Evolutionary conservation across 768 basidiomycete species (phyloP).

Genomic region (Termitomyces sp.): DNA sequence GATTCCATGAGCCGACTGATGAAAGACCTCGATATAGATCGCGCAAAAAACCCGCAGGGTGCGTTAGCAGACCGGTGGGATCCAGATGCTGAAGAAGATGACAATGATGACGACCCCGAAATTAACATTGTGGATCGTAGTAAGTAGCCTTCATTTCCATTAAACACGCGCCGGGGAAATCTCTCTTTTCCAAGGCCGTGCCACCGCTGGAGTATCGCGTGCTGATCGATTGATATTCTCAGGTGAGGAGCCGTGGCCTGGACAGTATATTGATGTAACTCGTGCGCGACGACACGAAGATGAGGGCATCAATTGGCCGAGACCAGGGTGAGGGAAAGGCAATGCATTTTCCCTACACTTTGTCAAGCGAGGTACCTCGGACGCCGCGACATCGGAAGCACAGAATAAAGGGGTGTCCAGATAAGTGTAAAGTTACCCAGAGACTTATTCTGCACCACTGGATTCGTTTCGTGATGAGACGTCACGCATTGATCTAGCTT

Average conservation of each 20-base stretch:
- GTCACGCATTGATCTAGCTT: slow-evolving; percentile 8
- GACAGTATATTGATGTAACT: slow-evolving; percentile 74
- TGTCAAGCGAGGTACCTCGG: neutral
- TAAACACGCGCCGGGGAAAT: neutral
- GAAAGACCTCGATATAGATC: slow-evolving; percentile 77
- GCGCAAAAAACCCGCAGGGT: slow-evolving; percentile 54
- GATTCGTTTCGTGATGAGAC: slow-evolving; percentile 2
- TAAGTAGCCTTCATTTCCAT: slow-evolving; percentile 37
- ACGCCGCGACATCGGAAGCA: neutral
- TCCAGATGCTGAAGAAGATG: slow-evolving; percentile 48
- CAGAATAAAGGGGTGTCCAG: slow-evolving; percentile 1
- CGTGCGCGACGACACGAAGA: slow-evolving; percentile 50
- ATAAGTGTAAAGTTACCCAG: slow-evolving; percentile 7
- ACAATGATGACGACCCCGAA: slow-evolving; percentile 51
- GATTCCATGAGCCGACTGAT: slow-evolving; percentile 78
- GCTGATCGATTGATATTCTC: slow-evolving; percentile 11
- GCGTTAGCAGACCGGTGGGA: slow-evolving; percentile 63
- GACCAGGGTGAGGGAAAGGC: slow-evolving; percentile 43
- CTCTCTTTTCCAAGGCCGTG: slow-evolving; percentile 6
- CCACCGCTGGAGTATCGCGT: slow-evolving; percentile 2
- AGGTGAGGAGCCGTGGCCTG: slow-evolving; percentile 72
- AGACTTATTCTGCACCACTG: slow-evolving; percentile 12
- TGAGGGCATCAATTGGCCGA: slow-evolving; percentile 67
- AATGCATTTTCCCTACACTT: slow-evolving; percentile 2
- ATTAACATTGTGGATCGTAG: slow-evolving; percentile 70